Conservation (phyloP, 176 grass and related monocot species). For the Thalia dealbata region DNA sequence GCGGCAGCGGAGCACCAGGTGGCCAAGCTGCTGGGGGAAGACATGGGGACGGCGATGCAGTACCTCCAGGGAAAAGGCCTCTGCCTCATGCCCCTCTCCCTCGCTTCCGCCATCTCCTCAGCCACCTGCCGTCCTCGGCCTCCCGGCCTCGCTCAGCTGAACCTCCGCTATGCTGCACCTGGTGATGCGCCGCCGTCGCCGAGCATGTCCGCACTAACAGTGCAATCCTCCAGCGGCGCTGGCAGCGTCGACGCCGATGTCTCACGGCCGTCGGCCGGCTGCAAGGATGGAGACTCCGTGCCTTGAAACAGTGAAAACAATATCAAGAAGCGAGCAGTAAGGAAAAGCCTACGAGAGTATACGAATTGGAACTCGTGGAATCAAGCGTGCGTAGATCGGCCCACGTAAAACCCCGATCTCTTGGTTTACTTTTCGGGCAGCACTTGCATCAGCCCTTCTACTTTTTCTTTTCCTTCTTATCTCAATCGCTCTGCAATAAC, state of each 20-base stretch:
- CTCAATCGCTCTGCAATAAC: not conserved
- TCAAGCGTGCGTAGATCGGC: not conserved
- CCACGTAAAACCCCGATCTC: not conserved
- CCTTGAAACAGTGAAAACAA: not conserved
- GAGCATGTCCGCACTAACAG: conserved; percentile 4
- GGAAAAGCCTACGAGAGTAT: too few relatives aligned
- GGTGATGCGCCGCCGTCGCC: conserved; percentile 3
- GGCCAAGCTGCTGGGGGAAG: conserved; percentile 3
- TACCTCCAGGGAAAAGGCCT: conserved; percentile 7
- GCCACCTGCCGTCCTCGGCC: not conserved
- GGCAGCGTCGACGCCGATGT: not conserved
- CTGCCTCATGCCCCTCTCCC: conserved; percentile 8
- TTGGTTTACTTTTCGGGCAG: not conserved
- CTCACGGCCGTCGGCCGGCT: not conserved
- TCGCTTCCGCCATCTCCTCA: conserved; percentile 5
- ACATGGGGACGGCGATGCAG: conserved; percentile 12
- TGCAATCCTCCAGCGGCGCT: not conserved
- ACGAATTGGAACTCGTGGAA: not conserved
- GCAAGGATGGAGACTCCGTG: not conserved
- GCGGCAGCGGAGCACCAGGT: conserved; percentile 3
- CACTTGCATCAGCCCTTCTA: not conserved
- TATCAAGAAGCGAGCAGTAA: not conserved
- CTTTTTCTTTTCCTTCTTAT: not conserved
- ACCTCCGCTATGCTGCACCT: not conserved
- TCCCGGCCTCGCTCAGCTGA: not conserved